Percentiles rank a stretch among this genome's conserved stretches.
These are phyloP conservation scores for Fraxinus floribunda DNA, from an alignment of 305 asterid species.

Conservation along the genomic window DNA sequence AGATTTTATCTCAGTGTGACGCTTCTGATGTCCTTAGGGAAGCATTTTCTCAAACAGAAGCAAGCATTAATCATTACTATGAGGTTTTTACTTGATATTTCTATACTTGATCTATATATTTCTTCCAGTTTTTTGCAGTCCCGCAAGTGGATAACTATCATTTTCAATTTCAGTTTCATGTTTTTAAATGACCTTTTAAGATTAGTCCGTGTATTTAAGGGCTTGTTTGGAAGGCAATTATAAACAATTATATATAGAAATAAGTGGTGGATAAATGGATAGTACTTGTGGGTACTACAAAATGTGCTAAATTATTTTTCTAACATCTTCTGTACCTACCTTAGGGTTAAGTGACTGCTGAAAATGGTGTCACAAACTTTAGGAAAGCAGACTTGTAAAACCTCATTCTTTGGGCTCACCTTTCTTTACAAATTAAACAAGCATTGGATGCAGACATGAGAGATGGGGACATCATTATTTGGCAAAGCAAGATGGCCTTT, in stretches of 20 bases:
- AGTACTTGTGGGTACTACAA: background rate
- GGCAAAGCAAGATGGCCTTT: background rate
- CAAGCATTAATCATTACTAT: slow-evolving; percentile 69
- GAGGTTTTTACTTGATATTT: slow-evolving; percentile 59
- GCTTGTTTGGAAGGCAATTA: background rate
- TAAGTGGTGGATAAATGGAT: background rate
- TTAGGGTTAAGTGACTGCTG: background rate
- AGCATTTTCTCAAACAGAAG: slow-evolving; percentile 86
- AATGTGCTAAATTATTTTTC: slow-evolving; percentile 1
- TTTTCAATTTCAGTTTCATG: background rate
- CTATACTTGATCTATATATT: slow-evolving; percentile 16
- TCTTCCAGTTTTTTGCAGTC: slow-evolving; percentile 18
- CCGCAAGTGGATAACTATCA: slow-evolving; percentile 5
- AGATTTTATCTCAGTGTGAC: slow-evolving; percentile 57
- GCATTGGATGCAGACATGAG: background rate
- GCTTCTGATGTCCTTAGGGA: slow-evolving; percentile 95
- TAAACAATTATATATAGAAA: background rate
- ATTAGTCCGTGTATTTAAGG: background rate
- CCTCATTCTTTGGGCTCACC: background rate
- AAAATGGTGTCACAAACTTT: background rate
- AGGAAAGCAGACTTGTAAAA: slow-evolving; percentile 11
- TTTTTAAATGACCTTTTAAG: background rate
- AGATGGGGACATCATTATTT: background rate
- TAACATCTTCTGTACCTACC: background rate
- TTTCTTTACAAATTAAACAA: background rate